These are phyloP conservation scores for Euphorbia pulcherrima DNA, from an alignment of 345 rosid genomes.

Conservation along the genomic window DNA sequence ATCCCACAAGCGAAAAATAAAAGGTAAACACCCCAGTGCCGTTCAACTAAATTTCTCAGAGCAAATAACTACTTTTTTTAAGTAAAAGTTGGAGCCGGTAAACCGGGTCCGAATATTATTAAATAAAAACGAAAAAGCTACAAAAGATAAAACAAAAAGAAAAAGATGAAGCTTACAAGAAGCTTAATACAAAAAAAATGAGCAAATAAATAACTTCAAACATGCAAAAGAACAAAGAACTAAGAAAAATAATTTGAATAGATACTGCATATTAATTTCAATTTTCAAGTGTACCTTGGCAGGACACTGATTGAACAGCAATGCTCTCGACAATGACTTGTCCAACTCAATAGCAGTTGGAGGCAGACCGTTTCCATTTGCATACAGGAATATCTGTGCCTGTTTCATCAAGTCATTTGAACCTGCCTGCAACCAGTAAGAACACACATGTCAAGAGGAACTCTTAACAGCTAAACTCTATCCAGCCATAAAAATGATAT, in stretches of 20 bases:
- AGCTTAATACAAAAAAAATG: no score
- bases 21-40: background rate
- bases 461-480: background rate
- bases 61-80: no score
- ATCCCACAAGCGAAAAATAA: background rate
- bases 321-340: conserved; percentile 63
- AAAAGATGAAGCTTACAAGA: no score
- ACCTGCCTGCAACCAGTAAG: conserved; percentile 48
- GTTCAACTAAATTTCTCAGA: background rate
- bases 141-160: no score
- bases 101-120: no score
- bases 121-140: no score
- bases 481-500: background rate
- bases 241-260: background rate
- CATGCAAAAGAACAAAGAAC: background rate
- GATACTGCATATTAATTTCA: background rate
- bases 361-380: conserved; percentile 69
- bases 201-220: background rate
- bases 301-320: conserved; percentile 81
- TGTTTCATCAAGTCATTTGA: conserved; percentile 63
- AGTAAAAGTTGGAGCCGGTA: no score
- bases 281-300: conserved; percentile 52
- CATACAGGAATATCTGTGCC: conserved; percentile 73
- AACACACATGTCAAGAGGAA: background rate
- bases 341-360: conserved; percentile 90